Percentiles rank a stretch among this genome's conserved stretches.
phyloP scores from a whole-genome alignment of 2,329 filamentous ascomycete species.

The Myriangium duriaei region DNA sequence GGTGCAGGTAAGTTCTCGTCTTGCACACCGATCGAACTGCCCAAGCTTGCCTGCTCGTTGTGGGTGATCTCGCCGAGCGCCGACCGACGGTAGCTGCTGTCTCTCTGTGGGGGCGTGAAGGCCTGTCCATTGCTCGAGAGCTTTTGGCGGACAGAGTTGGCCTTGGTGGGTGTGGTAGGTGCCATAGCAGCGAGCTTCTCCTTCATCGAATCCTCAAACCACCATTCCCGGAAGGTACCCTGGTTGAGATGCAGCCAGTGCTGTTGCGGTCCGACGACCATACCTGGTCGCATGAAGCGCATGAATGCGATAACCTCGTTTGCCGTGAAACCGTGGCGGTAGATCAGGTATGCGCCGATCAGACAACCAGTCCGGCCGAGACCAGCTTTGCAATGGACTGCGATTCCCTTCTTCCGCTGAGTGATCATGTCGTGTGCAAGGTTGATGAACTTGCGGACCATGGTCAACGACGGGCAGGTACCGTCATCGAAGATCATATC shows the following conservation, averaged over 20 bases:
- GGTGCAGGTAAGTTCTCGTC: constrained; percentile 91
- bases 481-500: constrained; percentile 99
- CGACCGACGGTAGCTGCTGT: constrained; percentile 50
- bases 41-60: constrained; percentile 48
- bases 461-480: constrained; percentile 76
- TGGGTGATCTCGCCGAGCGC: constrained; percentile 90
- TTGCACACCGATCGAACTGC: constrained; percentile 39
- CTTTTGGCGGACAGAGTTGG: constrained; percentile 33
- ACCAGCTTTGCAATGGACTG: constrained; percentile 96
- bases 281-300: constrained; percentile 95
- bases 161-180: constrained; percentile 42
- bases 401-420: constrained; percentile 80
- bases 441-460: constrained; percentile 91
- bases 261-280: constrained; percentile 97
- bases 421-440: constrained; percentile 91
- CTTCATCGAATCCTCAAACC: constrained; percentile 66
- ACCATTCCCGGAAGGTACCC: constrained; percentile 96
- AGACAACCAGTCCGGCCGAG: constrained; percentile 89
- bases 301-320: constrained; percentile 96
- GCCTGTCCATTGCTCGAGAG: constrained; percentile 54
- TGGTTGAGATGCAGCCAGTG: constrained; percentile 99
- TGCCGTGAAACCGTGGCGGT: constrained; percentile 91
- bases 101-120: constrained; percentile 74
- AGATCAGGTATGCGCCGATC: constrained; percentile 95
- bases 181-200: constrained; percentile 55